A percentile compares a stretch with the other conserved stretches of the same genome.
Evolutionary conservation across 2,329 filamentous ascomycete genomes (phyloP).

Genomic region (Colletotrichum eleusines): DNA sequence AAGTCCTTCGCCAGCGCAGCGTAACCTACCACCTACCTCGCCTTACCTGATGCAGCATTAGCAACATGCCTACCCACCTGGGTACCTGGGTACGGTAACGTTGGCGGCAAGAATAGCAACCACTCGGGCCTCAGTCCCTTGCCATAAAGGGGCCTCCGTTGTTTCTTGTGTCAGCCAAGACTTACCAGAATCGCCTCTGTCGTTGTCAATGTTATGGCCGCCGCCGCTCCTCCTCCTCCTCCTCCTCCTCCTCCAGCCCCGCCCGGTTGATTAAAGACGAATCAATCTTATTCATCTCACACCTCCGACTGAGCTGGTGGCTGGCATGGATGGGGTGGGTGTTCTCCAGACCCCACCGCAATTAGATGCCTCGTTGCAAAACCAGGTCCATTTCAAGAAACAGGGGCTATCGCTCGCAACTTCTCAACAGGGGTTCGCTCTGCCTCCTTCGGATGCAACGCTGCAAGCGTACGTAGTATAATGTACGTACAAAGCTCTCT

Average conservation of each 20-base stretch:
- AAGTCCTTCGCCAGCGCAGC: not conserved
- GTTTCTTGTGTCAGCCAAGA: not conserved
- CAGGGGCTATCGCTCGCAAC: not conserved
- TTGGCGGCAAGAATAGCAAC: conserved; percentile 12
- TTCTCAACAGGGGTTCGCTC: not conserved
- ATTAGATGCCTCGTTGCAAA: conserved; percentile 7
- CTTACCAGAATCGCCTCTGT: not conserved
- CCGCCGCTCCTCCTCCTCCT: not conserved
- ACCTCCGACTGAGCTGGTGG: not conserved
- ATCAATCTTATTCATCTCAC: not conserved
- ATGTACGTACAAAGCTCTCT: not conserved
- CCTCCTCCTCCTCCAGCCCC: not conserved
- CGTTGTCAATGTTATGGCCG: not conserved
- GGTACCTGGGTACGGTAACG: not conserved
- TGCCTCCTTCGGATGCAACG: not conserved
- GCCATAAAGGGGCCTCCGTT: not conserved
- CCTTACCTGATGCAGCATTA: not conserved
- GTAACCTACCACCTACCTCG: not conserved
- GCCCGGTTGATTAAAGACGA: not conserved
- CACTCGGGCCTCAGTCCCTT: conserved; percentile 10
- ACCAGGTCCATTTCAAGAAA: not conserved
- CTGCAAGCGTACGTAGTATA: not conserved
- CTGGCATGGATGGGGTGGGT: not conserved
- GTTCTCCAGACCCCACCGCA: not conserved
- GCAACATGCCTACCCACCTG: not conserved